Percentiles rank a stretch among this genome's conserved stretches.
phyloP scores from a whole-genome alignment of 2,329 filamentous ascomycete genomes.

The Pseudogymnoascus sp. region DNA sequence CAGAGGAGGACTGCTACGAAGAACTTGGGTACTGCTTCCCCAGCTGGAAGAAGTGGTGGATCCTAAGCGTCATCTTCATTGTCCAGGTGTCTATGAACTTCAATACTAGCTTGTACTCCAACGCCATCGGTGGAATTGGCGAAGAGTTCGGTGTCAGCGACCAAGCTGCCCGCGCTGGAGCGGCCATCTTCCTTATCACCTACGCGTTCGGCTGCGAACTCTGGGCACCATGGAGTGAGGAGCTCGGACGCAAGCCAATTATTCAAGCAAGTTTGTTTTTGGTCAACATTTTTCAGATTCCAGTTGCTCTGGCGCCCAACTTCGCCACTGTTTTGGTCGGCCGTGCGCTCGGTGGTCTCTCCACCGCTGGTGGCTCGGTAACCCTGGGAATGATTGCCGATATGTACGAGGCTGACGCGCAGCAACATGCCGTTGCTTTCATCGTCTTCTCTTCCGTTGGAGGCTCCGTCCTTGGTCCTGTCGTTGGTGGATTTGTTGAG shows the following conservation, averaged over 20 bases:
- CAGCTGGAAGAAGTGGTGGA: slow-evolving; percentile 61
- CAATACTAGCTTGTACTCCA: slow-evolving; percentile 68
- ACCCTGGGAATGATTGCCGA: slow-evolving; percentile 71
- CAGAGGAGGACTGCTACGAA: slow-evolving; percentile 55
- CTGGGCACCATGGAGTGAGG: slow-evolving; percentile 84
- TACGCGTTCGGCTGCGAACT: slow-evolving; percentile 85
- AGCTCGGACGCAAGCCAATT: slow-evolving; percentile 69
- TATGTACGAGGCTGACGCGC: slow-evolving; percentile 61
- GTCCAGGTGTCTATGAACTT: slow-evolving; percentile 75
- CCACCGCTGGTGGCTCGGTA: slow-evolving; percentile 65
- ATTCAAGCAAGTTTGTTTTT: slow-evolving; percentile 66
- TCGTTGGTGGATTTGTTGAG: slow-evolving; percentile 72
- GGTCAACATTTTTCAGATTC: slow-evolving; percentile 71
- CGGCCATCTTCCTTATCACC: slow-evolving; percentile 68
- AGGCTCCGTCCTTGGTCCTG: slow-evolving; percentile 68
- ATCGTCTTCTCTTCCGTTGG: slow-evolving; percentile 75
- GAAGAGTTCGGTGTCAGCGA: slow-evolving; percentile 60
- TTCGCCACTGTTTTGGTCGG: slow-evolving; percentile 64
- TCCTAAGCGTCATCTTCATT: slow-evolving; percentile 65
- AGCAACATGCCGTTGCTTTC: slow-evolving; percentile 70
- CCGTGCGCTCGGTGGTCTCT: slow-evolving; percentile 62
- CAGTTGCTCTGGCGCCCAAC: slow-evolving; percentile 65
- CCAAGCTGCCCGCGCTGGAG: slow-evolving; percentile 64
- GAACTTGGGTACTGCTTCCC: slow-evolving; percentile 59
- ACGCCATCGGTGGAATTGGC: slow-evolving; percentile 57